Evolutionary conservation across 805 yeast genomes (phyloP), one percentile per base, ranked within the genome.

Genomic region (Candida dendrica): DNA sequence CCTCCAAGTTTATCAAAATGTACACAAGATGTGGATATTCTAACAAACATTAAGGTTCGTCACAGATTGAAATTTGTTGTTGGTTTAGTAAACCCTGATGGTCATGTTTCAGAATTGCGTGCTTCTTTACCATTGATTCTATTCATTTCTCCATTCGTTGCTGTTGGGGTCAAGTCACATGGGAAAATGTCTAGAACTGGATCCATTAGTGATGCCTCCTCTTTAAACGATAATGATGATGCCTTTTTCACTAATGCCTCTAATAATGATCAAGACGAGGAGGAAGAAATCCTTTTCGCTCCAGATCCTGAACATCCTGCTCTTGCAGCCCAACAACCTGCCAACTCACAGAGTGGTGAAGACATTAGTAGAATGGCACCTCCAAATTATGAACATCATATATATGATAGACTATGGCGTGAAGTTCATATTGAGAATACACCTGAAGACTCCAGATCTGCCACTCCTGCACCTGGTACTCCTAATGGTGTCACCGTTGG

Each of bases 11-110:
- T 91, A 44, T 71, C 82, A 24, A 72, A 77, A 49, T 72, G 85
- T 46, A 84, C 96, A 1, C 98, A 87, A 59, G 95, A 89, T 57
- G 83, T 90, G 59, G 84, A 79, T 48, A 69, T 89, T 27, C 68
- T 70, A 26, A 67, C 71, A n/a, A 77, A 77, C 51, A 74, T 87
- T 47, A 83, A 84, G 55, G 88, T 90, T 20, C 72, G 90, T 41
- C 97, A 91, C 66, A 87, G 86, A 64, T 61, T 91, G 43, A 78
- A 83, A 50, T 77, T 90, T 47, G 80, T 75, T 17, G 77, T 90
- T 39, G 77, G 81, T 6, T 68, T 90, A 49, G 63, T 75, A 34
- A 85, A 84, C 55, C 77, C 83, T 0, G 88, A 81, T 50, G 90
- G 90, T 5, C 93, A 85, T 55, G 79, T 79, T 3, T 82, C 95